Conservation (phyloP, 306 rosid species). For the Fragaria vesca region DNA sequence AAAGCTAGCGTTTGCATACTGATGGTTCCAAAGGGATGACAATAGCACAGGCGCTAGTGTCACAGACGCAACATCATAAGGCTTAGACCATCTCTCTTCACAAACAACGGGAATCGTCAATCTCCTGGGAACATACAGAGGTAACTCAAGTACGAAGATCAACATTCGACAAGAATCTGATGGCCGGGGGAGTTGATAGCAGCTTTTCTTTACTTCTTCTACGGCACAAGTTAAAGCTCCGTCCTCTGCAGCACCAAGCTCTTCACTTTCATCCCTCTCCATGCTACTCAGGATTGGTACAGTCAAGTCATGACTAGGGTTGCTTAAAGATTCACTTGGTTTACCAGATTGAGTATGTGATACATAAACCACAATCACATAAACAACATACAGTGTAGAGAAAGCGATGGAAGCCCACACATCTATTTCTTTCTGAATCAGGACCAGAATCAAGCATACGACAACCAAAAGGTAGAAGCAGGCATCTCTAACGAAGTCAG, state of each 20-base stretch:
- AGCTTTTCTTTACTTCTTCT: slow-evolving; percentile 19
- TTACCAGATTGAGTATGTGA: slow-evolving; percentile 30
- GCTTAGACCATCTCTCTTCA: slow-evolving; percentile 75
- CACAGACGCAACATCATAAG: slow-evolving; percentile 69
- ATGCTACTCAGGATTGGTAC: slow-evolving; percentile 38
- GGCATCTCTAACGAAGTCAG: slow-evolving; percentile 59
- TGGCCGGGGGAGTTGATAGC: slow-evolving; percentile 25
- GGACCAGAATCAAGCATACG: slow-evolving; percentile 39
- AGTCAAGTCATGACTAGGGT: slow-evolving; percentile 27
- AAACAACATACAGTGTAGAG: slow-evolving; percentile 54
- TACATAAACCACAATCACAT: slow-evolving; percentile 61
- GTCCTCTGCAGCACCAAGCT: slow-evolving; percentile 36
- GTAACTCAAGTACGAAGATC: slow-evolving; percentile 52
- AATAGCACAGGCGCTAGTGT: slow-evolving; percentile 68
- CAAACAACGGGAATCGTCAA: slow-evolving; percentile 69
- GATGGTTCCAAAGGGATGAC: slow-evolving; percentile 46
- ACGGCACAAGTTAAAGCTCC: slow-evolving; percentile 30
- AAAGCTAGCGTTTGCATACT: slow-evolving; percentile 27
- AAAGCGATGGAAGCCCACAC: slow-evolving; percentile 59
- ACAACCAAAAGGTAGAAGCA: slow-evolving; percentile 59
- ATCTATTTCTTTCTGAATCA: slow-evolving; percentile 52
- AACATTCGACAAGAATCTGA: slow-evolving; percentile 16
- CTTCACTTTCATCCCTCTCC: slow-evolving; percentile 44
- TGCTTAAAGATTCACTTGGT: slow-evolving; percentile 7
- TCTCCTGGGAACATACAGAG: slow-evolving; percentile 73